These are phyloP conservation scores for Chaetomiaceae sp. DNA, from an alignment of 2,329 filamentous ascomycete species.

Conservation along the genomic window DNA sequence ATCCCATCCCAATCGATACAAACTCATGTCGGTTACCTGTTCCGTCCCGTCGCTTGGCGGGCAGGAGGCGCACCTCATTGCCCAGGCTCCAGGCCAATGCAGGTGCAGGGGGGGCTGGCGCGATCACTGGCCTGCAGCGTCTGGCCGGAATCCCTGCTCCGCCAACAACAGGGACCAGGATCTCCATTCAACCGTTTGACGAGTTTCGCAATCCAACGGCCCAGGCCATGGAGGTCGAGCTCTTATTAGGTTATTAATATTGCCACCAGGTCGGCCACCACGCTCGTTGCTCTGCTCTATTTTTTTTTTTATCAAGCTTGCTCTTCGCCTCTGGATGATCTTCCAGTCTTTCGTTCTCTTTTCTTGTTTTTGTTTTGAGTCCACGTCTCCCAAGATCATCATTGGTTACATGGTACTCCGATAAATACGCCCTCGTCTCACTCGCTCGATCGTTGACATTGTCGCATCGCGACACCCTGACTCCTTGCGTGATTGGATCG, in stretches of 20 bases:
- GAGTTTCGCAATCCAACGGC: conserved; percentile 22
- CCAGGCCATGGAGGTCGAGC: not conserved
- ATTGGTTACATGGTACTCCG: not conserved
- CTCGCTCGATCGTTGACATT: not conserved
- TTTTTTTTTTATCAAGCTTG: conserved; percentile 12
- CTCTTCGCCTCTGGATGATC: not conserved
- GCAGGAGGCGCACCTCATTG: conserved; percentile 7
- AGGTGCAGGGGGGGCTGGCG: conserved; percentile 13
- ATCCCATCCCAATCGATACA: conserved; percentile 13
- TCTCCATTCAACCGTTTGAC: conserved; percentile 25
- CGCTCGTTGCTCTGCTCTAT: conserved; percentile 7
- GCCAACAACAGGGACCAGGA: conserved; percentile 16
- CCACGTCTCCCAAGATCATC: not conserved
- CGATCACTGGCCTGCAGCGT: conserved; percentile 14
- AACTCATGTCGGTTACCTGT: conserved; percentile 14
- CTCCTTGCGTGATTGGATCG: conserved; percentile 1
- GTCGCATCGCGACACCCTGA: conserved; percentile 11
- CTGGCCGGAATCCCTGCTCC: conserved; percentile 11
- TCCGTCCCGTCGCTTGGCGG: conserved; percentile 13
- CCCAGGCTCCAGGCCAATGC: conserved; percentile 7
- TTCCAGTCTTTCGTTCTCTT: conserved; percentile 10
- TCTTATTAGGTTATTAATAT: too few relatives aligned
- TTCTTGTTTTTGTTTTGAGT: conserved; percentile 7
- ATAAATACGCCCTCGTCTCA: not conserved
- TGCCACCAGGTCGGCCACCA: conserved; percentile 7